Evolutionary conservation across 208 protist species (phyloP).

Genomic region (Herpetomonas muscarum): DNA sequence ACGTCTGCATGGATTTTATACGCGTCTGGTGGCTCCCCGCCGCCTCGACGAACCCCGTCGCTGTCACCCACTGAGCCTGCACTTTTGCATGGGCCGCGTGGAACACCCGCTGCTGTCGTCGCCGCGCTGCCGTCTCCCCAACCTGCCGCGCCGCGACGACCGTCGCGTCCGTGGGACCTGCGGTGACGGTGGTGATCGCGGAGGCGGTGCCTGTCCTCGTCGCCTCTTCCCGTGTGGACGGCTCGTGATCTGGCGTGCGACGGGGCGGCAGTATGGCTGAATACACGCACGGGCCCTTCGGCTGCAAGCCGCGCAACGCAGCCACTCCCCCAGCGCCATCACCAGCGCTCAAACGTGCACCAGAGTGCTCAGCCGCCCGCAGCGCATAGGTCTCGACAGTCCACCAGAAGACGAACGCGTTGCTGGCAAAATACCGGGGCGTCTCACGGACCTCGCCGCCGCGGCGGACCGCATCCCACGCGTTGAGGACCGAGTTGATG

Average conservation of each 20-base stretch:
- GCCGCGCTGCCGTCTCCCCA: not conserved
- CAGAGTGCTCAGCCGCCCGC: not conserved
- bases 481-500: slow-evolving; percentile 30
- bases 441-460: slow-evolving; percentile 28
- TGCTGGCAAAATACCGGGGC: slow-evolving; percentile 33
- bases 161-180: too few species aligned
- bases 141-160: too few species aligned
- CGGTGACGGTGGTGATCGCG: too few species aligned
- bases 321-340: not conserved
- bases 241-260: too few species aligned
- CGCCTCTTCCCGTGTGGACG: too few species aligned
- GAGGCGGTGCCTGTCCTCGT: too few species aligned
- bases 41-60: not conserved
- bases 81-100: not conserved
- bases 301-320: too few species aligned
- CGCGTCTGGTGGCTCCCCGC: not conserved
- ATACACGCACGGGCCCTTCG: too few species aligned
- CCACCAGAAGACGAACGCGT: slow-evolving; percentile 51
- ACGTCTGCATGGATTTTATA: not conserved
- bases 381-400: slow-evolving; percentile 28
- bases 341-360: not conserved
- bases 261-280: too few species aligned
- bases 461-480: slow-evolving; percentile 45
- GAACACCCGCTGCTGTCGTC: not conserved
- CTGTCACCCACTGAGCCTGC: not conserved